Evolutionary conservation across 306 rosid species (phyloP).

Genomic region (Inga oerstediana): DNA sequence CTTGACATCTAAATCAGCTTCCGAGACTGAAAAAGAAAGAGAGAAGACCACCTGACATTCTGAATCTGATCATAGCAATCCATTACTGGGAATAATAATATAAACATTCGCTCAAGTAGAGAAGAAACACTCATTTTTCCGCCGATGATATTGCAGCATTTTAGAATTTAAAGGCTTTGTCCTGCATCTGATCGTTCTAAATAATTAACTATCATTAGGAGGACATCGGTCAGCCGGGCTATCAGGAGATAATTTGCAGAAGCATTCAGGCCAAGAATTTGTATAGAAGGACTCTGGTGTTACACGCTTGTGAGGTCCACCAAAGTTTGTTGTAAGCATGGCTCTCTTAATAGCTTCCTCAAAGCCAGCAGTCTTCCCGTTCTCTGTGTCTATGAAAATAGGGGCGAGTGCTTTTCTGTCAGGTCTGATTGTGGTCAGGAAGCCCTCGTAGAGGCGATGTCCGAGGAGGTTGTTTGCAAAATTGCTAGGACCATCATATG

Average conservation of each 20-base stretch:
- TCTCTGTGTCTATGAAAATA: neutral
- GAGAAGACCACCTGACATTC: slow-evolving; percentile 36
- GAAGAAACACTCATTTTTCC: neutral
- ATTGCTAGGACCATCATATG: slow-evolving; percentile 4
- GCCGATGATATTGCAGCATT: neutral
- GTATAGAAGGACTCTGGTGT: slow-evolving; percentile 2
- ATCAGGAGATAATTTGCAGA: slow-evolving; percentile 3
- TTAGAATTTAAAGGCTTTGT: neutral
- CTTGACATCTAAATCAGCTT: slow-evolving; percentile 1
- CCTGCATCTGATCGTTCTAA: neutral
- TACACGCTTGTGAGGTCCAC: neutral
- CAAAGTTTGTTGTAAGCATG: slow-evolving; percentile 7
- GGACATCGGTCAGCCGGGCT: slow-evolving; percentile 1
- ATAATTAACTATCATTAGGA: neutral
- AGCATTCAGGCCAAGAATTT: slow-evolving; percentile 14
- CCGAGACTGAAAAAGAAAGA: neutral
- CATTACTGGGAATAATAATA: neutral
- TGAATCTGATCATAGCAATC: slow-evolving; percentile 32
- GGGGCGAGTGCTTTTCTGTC: neutral
- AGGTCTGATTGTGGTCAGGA: neutral
- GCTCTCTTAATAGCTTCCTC: neutral
- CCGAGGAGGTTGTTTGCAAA: slow-evolving; percentile 1
- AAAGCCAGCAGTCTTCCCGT: neutral
- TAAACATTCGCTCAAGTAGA: neutral
- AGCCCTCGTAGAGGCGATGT: neutral